A percentile compares a stretch with the other conserved stretches of the same genome.
These are phyloP conservation scores for Globisporangium orthogonon DNA, from an alignment of 352 stramenopile genomes.

Conservation along the genomic window DNA sequence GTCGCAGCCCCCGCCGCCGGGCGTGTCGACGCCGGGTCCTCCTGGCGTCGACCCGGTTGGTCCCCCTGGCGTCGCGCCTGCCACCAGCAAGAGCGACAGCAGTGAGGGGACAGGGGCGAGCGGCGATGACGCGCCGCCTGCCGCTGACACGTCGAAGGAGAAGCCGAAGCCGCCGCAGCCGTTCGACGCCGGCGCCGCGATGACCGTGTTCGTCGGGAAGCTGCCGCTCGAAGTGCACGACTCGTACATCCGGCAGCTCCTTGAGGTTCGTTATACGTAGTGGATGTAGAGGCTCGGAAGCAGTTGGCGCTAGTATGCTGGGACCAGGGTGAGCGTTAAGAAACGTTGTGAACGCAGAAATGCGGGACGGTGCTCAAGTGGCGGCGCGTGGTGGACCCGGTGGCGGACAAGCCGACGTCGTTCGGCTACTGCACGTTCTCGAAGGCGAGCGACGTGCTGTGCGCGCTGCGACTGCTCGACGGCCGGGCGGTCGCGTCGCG, in stretches of 20 bases:
- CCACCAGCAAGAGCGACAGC: neutral
- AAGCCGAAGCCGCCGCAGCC: conserved; percentile 3
- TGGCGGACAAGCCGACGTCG: conserved; percentile 30
- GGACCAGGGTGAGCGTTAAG: no score
- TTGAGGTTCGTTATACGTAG: conserved; percentile 17
- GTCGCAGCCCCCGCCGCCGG: neutral
- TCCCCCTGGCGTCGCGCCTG: conserved; percentile 1
- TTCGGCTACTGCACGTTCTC: conserved; percentile 47
- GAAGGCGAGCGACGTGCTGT: conserved; percentile 24
- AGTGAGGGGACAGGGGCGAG: neutral
- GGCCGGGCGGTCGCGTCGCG: conserved; percentile 35
- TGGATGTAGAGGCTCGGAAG: conserved; percentile 23
- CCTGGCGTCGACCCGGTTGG: neutral
- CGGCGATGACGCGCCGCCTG: neutral
- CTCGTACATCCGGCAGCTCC: conserved; percentile 43
- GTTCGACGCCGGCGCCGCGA: conserved; percentile 19
- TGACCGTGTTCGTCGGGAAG: conserved; percentile 50
- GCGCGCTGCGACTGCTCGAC: conserved; percentile 38
- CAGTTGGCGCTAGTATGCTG: no score
- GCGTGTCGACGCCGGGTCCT: neutral
- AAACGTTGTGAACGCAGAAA: conserved; percentile 11
- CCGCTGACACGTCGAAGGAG: neutral
- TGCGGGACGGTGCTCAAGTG: conserved; percentile 36
- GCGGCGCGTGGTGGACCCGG: conserved; percentile 38
- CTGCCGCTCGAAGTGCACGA: conserved; percentile 46